Evolutionary conservation across 192 early-diverging fungal genomes (phyloP).

Genomic region (Neocallimastix lanati): DNA sequence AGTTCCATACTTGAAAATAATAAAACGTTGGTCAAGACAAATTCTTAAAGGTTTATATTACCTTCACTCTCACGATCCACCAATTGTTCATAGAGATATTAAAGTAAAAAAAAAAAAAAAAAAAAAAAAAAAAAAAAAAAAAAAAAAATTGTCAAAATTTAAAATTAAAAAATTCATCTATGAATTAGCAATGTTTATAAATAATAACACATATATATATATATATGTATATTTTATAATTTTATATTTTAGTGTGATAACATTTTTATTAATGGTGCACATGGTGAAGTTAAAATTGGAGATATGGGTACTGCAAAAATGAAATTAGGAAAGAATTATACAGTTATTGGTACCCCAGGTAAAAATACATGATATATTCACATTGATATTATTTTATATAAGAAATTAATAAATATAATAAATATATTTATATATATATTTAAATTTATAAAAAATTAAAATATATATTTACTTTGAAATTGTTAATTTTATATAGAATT

Average conservation of each 20-base stretch:
- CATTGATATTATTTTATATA: no score
- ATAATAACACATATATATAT: no score
- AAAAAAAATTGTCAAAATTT: no score
- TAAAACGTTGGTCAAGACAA: slow-evolving; percentile 67
- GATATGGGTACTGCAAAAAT: slow-evolving; percentile 61
- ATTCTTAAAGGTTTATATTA: slow-evolving; percentile 64
- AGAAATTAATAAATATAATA: no score
- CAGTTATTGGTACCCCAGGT: background rate
- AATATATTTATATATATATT: no score
- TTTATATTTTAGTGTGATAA: slow-evolving; percentile 53
- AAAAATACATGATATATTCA: no score
- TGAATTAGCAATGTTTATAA: no score
- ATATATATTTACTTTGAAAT: no score
- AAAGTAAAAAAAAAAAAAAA: background rate
- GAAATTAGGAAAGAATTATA: slow-evolving; percentile 25
- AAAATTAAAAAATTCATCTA: no score
- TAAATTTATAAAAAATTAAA: no score
- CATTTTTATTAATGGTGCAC: slow-evolving; percentile 76
- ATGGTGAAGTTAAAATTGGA: slow-evolving; percentile 75
- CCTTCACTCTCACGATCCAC: slow-evolving; percentile 53
- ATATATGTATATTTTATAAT: slow-evolving; percentile 1
- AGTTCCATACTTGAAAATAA: slow-evolving; percentile 51
- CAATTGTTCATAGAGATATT: slow-evolving; percentile 69
- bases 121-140: no score
- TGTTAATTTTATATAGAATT: slow-evolving; percentile 49